Conservation (phyloP, 1,139 yeast genomes). For the Entelexis paramagnoliae region DNA sequence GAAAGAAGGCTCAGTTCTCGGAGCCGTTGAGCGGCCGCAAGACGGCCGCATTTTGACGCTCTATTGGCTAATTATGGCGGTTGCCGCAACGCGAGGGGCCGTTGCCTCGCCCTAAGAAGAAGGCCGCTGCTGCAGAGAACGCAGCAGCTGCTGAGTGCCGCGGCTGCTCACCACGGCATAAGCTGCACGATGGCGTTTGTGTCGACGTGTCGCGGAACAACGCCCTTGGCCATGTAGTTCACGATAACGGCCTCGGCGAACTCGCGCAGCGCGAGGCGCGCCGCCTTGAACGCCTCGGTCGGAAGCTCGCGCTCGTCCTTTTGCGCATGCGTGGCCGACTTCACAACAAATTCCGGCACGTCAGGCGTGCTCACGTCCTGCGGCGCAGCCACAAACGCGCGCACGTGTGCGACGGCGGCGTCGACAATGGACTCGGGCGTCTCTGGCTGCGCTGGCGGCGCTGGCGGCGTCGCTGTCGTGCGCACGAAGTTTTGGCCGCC, state of each 20-base stretch:
- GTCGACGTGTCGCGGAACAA: slow-evolving; percentile 12
- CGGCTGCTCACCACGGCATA: slow-evolving; percentile 17
- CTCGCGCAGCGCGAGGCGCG: slow-evolving; percentile 20
- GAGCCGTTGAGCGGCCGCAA: no score
- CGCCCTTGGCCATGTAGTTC: slow-evolving; percentile 12
- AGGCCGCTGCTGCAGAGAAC: no score
- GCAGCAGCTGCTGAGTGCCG: no score
- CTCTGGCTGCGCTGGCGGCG: background rate
- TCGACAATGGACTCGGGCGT: slow-evolving; percentile 5
- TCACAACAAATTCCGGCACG: slow-evolving; percentile 1
- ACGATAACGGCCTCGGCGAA: slow-evolving; percentile 20
- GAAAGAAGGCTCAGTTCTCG: no score
- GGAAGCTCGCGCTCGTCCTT: background rate
- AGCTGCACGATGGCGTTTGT: slow-evolving; percentile 9
- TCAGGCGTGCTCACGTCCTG: background rate
- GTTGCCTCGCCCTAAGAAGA: no score
- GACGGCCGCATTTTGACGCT: no score
- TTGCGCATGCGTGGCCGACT: background rate
- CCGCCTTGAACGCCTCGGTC: background rate
- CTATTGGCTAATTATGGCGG: no score
- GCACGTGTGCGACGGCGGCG: slow-evolving; percentile 15
- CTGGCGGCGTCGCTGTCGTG: background rate
- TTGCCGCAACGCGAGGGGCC: no score
- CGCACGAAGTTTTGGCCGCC: slow-evolving; percentile 16
- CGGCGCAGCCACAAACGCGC: slow-evolving; percentile 2